Evolutionary conservation across 805 yeast genomes (phyloP), one percentile per base, ranked within the genome.

Genomic region (Yamadazyma endophytica): DNA sequence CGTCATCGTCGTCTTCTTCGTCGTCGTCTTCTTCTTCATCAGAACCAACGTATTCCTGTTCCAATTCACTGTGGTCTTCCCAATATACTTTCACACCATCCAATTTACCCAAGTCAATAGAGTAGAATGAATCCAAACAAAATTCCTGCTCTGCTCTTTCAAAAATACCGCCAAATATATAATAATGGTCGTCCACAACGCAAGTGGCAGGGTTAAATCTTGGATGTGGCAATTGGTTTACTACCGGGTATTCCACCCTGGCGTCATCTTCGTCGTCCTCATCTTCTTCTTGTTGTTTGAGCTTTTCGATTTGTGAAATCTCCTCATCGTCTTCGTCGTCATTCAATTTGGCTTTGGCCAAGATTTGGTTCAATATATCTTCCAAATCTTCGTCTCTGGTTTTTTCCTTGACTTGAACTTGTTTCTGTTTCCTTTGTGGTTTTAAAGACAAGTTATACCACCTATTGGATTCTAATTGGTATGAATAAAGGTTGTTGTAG

Each of bases 41-140:
- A 1, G 79, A 82, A 15, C 70, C 72, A 17, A 62, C 75, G 12
- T 49, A 72, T 65, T 50, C 79, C 49, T 47, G 71, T 62, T 56
- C 75, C 40, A 75, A 50, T 37, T 70, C 79, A n/a, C 64, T 46
- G 42, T 85, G 67, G 42, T 89, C 86, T 57, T 90, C 97, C 97
- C 97, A 90, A 42, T 73, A 78, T 0, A 87, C 84, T 44, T 77
- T 82, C 32, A 87, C 78, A 11, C 97, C 97, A 50, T 90, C 96
- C 30, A 89, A 61, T 49, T 80, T 85, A 23, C 85, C 87, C 43
- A 90, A 64, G 59, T 92, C 96, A 28, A 92, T 68, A 17, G 89
- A 71, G 50, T 90, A 92, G 54, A 90, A 73, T 6, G 95, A 81
- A 53, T 90, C 96, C 45, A 92, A 70, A 24, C 76, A 74, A 53